A percentile compares a stretch with the other conserved stretches of the same genome.
Evolutionary conservation across 495 filamentous ascomycete genomes (phyloP).

Genomic region (Rusavskia elegans): DNA sequence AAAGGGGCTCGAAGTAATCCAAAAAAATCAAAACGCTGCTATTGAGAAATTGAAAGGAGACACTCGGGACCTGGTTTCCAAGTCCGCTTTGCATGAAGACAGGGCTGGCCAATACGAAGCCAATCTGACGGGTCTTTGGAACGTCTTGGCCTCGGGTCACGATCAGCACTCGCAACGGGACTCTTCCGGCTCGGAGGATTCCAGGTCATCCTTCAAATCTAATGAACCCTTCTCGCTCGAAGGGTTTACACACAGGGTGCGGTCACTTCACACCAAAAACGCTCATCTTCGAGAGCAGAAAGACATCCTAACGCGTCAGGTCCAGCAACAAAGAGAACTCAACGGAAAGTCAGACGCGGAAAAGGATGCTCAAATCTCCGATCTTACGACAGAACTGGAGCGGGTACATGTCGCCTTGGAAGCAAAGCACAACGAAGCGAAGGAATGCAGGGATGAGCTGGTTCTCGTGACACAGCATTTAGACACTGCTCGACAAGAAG

Average conservation of each 20-base stretch:
- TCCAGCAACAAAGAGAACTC: conserved; percentile 82
- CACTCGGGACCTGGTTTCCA: conserved; percentile 2
- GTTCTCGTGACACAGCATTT: conserved; percentile 29
- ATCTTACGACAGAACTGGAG: conserved; percentile 32
- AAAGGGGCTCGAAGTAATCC: conserved; percentile 25
- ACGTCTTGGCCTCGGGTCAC: conserved; percentile 48
- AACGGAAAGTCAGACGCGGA: conserved; percentile 50
- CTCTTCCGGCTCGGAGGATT: conserved; percentile 29
- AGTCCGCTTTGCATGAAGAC: conserved; percentile 12
- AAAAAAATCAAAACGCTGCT: conserved; percentile 12
- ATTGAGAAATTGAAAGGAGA: conserved; percentile 11
- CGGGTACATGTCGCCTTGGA: conserved; percentile 26
- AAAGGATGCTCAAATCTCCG: conserved; percentile 36
- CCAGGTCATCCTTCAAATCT: neutral
- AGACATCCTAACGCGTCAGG: conserved; percentile 65
- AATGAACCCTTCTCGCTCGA: conserved; percentile 42
- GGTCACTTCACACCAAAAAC: conserved; percentile 45
- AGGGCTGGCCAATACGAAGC: conserved; percentile 40
- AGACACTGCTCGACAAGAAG: conserved; percentile 25
- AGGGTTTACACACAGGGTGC: conserved; percentile 59
- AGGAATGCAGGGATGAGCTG: conserved; percentile 27
- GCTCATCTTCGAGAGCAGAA: conserved; percentile 65
- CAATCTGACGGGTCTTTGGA: conserved; percentile 54
- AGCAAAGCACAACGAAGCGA: conserved; percentile 13
- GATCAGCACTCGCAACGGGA: conserved; percentile 38